A percentile compares a stretch with the other conserved stretches of the same genome.
phyloP scores from a whole-genome alignment of 257 asterid genomes.

The Solanum arcanum region DNA sequence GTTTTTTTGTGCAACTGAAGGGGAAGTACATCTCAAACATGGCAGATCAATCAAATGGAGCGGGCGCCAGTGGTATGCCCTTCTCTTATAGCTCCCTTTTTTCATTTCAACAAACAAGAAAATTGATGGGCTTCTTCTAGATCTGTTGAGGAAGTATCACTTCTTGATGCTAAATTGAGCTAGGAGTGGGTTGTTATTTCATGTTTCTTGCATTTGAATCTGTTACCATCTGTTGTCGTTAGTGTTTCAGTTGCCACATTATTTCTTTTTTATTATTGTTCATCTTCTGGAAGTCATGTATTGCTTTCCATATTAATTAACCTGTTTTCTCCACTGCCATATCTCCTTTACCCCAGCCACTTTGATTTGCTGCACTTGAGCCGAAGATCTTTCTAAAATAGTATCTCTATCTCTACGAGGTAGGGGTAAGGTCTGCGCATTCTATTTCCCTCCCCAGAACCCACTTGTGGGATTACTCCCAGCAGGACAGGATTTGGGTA shows the following conservation, averaged over 20 bases:
- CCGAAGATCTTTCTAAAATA: neutral
- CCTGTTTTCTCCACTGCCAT: neutral
- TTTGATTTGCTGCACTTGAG: neutral
- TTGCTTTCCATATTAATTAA: neutral
- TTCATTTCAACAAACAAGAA: neutral
- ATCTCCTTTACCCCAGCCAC: neutral
- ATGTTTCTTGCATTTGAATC: neutral
- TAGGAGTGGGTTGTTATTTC: neutral
- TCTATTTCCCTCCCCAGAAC: neutral
- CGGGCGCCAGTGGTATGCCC: conserved; percentile 56
- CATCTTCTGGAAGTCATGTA: neutral
- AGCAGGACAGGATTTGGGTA: neutral
- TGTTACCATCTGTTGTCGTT: neutral
- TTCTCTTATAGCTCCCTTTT: neutral
- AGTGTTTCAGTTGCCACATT: neutral
- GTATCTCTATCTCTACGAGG: neutral
- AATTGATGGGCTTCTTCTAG: neutral
- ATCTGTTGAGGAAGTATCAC: neutral
- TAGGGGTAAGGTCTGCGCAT: neutral
- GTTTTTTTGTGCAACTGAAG: conserved; percentile 8
- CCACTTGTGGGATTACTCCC: neutral
- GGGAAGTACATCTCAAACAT: conserved; percentile 58
- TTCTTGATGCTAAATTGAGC: neutral
- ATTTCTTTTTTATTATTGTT: neutral
- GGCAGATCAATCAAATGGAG: conserved; percentile 64